Evolutionary conservation across 2,329 filamentous ascomycete genomes (phyloP).

Genomic region (Colletotrichum magnum): DNA sequence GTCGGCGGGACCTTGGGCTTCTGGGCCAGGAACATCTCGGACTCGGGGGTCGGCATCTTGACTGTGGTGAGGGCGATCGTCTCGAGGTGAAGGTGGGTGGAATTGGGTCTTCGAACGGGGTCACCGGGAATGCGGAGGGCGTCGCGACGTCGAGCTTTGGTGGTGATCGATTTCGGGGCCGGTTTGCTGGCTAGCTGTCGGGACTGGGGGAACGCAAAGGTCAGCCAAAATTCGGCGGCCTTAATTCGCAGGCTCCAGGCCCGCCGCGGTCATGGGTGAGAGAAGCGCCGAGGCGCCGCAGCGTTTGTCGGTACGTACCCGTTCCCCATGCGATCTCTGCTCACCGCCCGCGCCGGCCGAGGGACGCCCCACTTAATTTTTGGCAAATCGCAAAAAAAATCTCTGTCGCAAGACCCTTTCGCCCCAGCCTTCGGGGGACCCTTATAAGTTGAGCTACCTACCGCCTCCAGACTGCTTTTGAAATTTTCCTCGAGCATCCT

Average conservation of each 20-base stretch:
- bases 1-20: constrained; percentile 87
- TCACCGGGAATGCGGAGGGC: constrained; percentile 21
- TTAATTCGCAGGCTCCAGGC: constrained; percentile 38
- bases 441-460: constrained; percentile 39
- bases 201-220: constrained; percentile 34
- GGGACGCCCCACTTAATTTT: constrained; percentile 38
- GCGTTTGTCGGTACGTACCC: constrained; percentile 35
- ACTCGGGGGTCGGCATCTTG: constrained; percentile 87
- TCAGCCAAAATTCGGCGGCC: constrained; percentile 36
- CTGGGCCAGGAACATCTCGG: constrained; percentile 83
- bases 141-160: constrained; percentile 31
- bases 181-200: constrained; percentile 25
- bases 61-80: constrained; percentile 18
- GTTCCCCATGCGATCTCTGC: constrained; percentile 16
- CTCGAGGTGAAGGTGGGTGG: constrained; percentile 6
- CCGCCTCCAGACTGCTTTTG: constrained; percentile 18
- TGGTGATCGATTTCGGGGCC: constrained; percentile 30
- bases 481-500: constrained; percentile 30
- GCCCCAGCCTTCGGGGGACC: constrained; percentile 40
- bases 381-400: constrained; percentile 41
- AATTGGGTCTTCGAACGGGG: constrained; percentile 21
- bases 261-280: neutral
- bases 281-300: constrained; percentile 7
- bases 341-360: constrained; percentile 37
- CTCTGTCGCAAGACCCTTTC: constrained; percentile 40